Base-by-base conservation (phyloP, 1,139 yeast genomes). In the Hemisphaericaspora xylofermentans region DNA sequence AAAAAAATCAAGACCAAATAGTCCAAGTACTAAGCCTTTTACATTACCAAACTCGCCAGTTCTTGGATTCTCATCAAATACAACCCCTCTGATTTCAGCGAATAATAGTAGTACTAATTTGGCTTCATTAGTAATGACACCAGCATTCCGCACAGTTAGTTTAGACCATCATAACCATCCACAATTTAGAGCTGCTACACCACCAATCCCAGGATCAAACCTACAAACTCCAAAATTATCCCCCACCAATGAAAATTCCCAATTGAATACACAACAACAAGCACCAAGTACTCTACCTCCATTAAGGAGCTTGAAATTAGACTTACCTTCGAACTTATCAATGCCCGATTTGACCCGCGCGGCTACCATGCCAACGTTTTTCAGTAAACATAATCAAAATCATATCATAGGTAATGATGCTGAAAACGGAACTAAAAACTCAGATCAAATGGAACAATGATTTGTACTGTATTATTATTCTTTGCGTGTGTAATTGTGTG, bases 1-100 rank as follows among this genome's bases (percentile, higher is more conserved):
- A 38, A 84, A 84, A 56, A 79, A 76, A 53, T 82, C 93, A 36
- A 68, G 94, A 48, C 95, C 95, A 31, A 84, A 80, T 57, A 82
- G 91, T n/a, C 67, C 69, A 4, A 58, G 50, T 25, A 44, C 48
- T 13, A 30, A 50, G 14, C 42, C 46, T 12, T 91, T 88, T 38
- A 75, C 81, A 1, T 53, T 72, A 25, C 79, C 84, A 14, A 78
- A 83, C 32, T 83, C 87, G 0, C 88, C 88, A 3, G 68, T 78
- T 6, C 48, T 69, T 43, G 76, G 76, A 0, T 55, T 70, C 21
- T 66, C 74, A 14, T 54, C 68, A n/a, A 60, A 62, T 21, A 70
- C 64, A 31, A 72, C 78, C 6, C 78, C 78, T 0, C 59, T 70
- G 25, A 57, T 71, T 32, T 70, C 76, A 3, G 74, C 76, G 12